Base-by-base conservation (phyloP, 768 basidiomycete species). In the Leccinum boreale region DNA sequence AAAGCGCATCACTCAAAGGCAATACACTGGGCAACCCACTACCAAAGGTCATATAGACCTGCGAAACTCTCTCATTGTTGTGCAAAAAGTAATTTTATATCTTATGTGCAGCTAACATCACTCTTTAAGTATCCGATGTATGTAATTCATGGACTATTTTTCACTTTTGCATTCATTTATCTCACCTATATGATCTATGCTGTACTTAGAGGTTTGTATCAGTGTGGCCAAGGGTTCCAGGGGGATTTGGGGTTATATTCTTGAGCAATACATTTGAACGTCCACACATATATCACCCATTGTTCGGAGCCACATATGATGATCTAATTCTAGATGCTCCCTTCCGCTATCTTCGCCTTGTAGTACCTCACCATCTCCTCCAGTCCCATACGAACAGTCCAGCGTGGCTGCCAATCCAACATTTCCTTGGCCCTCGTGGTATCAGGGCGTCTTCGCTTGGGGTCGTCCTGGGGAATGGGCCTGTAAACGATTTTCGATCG, bases 351-450 rank as follows among this genome's bases (percentile, higher is more conserved):
- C 75, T 89, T 92, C 19, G 87, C 85, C 74, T 92, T 93, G 79
- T 94, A 96, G 74, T 94, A 96, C 58, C 90, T 77, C 35, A 93
- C 89, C 90, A 95, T 96, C 78, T 96, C 94, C 76, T 94, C 92
- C 51, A 98, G 73, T 26, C 95, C 95, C 86, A 93, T 94, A 62
- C 85, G 83, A 50, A 97, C 90, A 29, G 87, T 88, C 93, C 94
- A 99, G 66, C 85, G 80, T 12, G 96, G 94, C 71, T 96, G 86
- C 97, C 97, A 99, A 15, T 80, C 77, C 45, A 99, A 82, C 28
- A 78, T 71, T 67, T 90, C 80, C 74, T 92, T 92, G 54, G 97
- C 97, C 49, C 94, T 80, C 15, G 90, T 86, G 21, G 94, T 98
- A 72, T 98, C 96, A 44, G 97, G 92, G 58, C 92, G 81, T 66